Conservation (phyloP, 371 early-diverging fungal genomes). For the Saksenaea vasiformis region DNA sequence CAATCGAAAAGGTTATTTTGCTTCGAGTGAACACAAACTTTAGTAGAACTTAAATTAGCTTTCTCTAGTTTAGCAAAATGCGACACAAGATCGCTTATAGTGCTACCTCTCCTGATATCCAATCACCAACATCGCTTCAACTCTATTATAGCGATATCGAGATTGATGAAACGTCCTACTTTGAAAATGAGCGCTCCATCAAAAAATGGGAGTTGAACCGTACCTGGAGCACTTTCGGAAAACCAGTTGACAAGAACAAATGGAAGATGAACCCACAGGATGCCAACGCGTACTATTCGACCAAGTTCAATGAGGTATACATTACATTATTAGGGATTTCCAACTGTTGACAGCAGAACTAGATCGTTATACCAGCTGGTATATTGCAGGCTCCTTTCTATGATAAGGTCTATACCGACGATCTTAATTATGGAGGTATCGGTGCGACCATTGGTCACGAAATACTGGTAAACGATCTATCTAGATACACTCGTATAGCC, state of each 20-base stretch:
- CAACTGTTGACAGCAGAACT: neutral
- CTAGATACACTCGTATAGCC: neutral
- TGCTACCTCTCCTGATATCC: conserved; percentile 42
- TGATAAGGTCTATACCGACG: conserved; percentile 32
- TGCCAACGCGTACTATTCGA: conserved; percentile 64
- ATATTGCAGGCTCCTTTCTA: conserved; percentile 61
- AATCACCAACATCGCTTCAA: conserved; percentile 44
- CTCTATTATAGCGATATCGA: conserved; percentile 42
- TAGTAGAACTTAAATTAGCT: neutral
- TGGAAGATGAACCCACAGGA: conserved; percentile 63
- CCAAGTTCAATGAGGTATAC: conserved; percentile 47
- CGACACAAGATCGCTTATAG: conserved; percentile 56
- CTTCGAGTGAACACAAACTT: neutral
- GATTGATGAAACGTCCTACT: conserved; percentile 38
- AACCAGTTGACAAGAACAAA: conserved; percentile 40
- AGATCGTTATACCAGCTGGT: conserved; percentile 65
- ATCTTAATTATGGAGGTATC: conserved; percentile 56
- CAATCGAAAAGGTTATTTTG: conserved; percentile 44
- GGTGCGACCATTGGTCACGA: conserved; percentile 64
- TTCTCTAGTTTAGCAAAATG: conserved; percentile 23
- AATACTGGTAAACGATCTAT: conserved; percentile 49
- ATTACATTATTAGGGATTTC: neutral
- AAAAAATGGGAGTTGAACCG: conserved; percentile 22
- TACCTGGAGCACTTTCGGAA: conserved; percentile 35
- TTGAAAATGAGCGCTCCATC: conserved; percentile 47